These are phyloP conservation scores for Cyberlindnera bimundalis DNA, from an alignment of 805 yeast species.

Conservation along the genomic window DNA sequence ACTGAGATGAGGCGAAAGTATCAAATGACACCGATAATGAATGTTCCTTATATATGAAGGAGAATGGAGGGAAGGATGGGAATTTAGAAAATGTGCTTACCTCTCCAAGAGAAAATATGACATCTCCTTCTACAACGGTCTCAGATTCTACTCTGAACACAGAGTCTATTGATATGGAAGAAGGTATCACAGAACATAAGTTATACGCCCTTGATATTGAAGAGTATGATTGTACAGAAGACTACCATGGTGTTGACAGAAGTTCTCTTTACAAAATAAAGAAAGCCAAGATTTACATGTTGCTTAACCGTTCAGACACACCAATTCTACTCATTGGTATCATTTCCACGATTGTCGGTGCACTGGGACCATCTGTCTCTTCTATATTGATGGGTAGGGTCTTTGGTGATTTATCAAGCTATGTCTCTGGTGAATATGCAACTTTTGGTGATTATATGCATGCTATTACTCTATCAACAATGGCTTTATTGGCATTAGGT, in stretches of 20 bases:
- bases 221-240: too few species aligned
- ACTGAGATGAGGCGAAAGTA: constrained; percentile 1
- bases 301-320: constrained; percentile 24
- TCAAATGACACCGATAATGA: too few species aligned
- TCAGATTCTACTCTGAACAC: constrained; percentile 11
- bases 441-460: constrained; percentile 32
- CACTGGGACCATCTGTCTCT: constrained; percentile 56
- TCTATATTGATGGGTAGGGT: constrained; percentile 66
- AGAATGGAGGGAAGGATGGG: too few species aligned
- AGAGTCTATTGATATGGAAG: not conserved
- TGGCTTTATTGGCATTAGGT: constrained; percentile 45
- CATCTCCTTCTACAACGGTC: constrained; percentile 10
- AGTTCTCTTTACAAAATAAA: too few species aligned
- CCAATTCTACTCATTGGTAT: constrained; percentile 28
- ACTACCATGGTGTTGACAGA: too few species aligned
- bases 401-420: constrained; percentile 43
- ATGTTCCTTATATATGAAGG: too few species aligned
- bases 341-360: constrained; percentile 44
- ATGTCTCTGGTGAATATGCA: constrained; percentile 32
- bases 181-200: not conserved
- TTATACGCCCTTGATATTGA: constrained; percentile 19
- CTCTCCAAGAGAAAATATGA: too few species aligned
- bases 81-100: too few species aligned
- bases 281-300: constrained; percentile 23
- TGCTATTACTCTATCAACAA: constrained; percentile 36